Evolutionary conservation across 257 asterid species (phyloP).

Genomic region (Thymus quinquecostatus): DNA sequence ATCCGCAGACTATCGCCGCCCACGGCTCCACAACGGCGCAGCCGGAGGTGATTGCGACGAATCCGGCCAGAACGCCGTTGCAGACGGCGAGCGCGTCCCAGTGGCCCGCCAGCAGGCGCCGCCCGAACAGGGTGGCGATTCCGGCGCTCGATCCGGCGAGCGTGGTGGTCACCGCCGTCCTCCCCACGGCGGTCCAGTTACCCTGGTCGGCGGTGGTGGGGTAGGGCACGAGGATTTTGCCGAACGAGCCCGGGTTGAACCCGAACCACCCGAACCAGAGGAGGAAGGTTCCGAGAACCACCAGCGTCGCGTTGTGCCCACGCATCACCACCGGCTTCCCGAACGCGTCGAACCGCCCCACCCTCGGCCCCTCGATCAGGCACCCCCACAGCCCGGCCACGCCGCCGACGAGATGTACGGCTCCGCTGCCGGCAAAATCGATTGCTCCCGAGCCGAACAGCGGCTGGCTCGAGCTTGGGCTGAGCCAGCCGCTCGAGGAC

Average conservation of each 20-base stretch:
- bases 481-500: constrained; percentile 67
- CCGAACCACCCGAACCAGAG: constrained; percentile 87
- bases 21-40: constrained; percentile 71
- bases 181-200: constrained; percentile 70
- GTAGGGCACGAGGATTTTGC: constrained; percentile 48
- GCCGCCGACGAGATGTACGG: constrained; percentile 81
- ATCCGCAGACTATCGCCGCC: constrained; percentile 66
- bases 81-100: constrained; percentile 67
- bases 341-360: constrained; percentile 63
- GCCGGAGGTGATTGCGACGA: constrained; percentile 66
- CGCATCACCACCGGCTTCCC: constrained; percentile 67
- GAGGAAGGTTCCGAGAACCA: constrained; percentile 70
- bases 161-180: constrained; percentile 78
- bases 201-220: constrained; percentile 52
- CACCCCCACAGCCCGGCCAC: constrained; percentile 78
- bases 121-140: constrained; percentile 52
- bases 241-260: constrained; percentile 73
- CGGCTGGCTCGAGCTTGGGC: constrained; percentile 47
- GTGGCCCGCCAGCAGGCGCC: constrained; percentile 54
- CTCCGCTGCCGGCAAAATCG: constrained; percentile 80
- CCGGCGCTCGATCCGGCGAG: constrained; percentile 77
- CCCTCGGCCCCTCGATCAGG: constrained; percentile 71
- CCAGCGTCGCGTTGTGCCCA: constrained; percentile 74
- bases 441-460: constrained; percentile 75
- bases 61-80: constrained; percentile 69